phyloP scores from a whole-genome alignment of 371 early-diverging fungal species.

The Mortierella sp. region DNA sequence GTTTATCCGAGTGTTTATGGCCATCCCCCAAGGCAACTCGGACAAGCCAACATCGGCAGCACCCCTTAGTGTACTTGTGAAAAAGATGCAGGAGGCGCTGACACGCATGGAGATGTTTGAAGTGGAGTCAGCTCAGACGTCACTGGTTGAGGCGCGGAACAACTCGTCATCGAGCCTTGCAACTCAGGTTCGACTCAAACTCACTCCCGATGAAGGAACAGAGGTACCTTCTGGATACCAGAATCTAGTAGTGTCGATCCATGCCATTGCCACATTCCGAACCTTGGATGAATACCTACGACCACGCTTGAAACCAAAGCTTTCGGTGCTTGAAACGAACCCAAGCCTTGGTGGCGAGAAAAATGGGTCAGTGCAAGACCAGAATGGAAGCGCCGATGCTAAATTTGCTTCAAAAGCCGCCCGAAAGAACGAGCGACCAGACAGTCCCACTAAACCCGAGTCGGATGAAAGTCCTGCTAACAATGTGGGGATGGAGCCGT shows the following conservation, averaged over 20 bases:
- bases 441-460: slow-evolving; percentile 1
- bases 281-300: slow-evolving; percentile 84
- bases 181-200: slow-evolving; percentile 76
- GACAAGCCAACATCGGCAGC: background rate
- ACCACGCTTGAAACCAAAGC: slow-evolving; percentile 59
- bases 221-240: slow-evolving; percentile 69
- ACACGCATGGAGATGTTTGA: slow-evolving; percentile 81
- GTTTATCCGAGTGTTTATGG: slow-evolving; percentile 43
- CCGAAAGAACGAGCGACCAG: slow-evolving; percentile 23
- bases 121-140: slow-evolving; percentile 63
- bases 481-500: background rate
- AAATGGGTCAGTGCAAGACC: slow-evolving; percentile 2
- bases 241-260: slow-evolving; percentile 80
- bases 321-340: slow-evolving; percentile 17
- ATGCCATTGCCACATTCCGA: slow-evolving; percentile 87
- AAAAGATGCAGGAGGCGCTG: slow-evolving; percentile 81
- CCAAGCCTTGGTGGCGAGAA: background rate
- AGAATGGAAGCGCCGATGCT: background rate
- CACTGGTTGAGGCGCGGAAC: slow-evolving; percentile 51
- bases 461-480: slow-evolving; percentile 22
- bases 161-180: slow-evolving; percentile 82
- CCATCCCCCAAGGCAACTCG: background rate
- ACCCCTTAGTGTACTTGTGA: slow-evolving; percentile 65
- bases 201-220: slow-evolving; percentile 65
- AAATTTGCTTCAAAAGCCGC: slow-evolving; percentile 10